A percentile compares a stretch with the other conserved stretches of the same genome.
Evolutionary conservation across 805 yeast genomes (phyloP).

Genomic region (Candida lessepsii): DNA sequence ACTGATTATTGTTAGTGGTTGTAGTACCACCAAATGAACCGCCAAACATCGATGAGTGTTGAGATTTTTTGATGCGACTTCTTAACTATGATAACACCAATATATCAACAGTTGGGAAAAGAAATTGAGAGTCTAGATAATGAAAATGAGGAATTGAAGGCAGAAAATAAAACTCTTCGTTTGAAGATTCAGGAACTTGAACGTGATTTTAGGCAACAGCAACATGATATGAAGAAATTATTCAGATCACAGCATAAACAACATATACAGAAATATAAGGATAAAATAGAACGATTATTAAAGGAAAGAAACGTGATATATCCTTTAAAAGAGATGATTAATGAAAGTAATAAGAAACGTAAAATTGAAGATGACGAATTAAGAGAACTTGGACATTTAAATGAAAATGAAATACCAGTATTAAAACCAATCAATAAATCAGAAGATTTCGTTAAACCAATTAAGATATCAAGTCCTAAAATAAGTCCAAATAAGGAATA

Average conservation of each 20-base stretch:
- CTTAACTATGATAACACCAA: neutral
- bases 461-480: neutral
- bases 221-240: slow-evolving; percentile 11
- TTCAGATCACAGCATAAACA: slow-evolving; percentile 14
- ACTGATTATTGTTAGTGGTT: slow-evolving; percentile 2
- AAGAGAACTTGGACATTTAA: neutral
- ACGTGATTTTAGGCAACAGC: slow-evolving; percentile 7
- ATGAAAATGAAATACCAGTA: neutral
- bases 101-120: slow-evolving; percentile 2
- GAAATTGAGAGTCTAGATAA: neutral
- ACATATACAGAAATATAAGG: slow-evolving; percentile 13
- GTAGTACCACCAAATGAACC: slow-evolving; percentile 6
- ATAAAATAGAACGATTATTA: slow-evolving; percentile 5
- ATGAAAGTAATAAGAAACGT: neutral
- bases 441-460: neutral
- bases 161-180: slow-evolving; percentile 20
- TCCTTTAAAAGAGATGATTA: neutral
- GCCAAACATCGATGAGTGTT: slow-evolving; percentile 8
- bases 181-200: slow-evolving; percentile 9
- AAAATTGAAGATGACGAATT: neutral
- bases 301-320: neutral
- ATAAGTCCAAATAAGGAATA: slow-evolving; percentile 1
- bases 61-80: slow-evolving; percentile 7
- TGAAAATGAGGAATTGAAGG: slow-evolving; percentile 7
- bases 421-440: neutral